Percentiles rank a stretch among this genome's conserved stretches.
Evolutionary conservation across 192 early-diverging fungal species (phyloP).

Genomic region (Phlyctochytrium planicorne): DNA sequence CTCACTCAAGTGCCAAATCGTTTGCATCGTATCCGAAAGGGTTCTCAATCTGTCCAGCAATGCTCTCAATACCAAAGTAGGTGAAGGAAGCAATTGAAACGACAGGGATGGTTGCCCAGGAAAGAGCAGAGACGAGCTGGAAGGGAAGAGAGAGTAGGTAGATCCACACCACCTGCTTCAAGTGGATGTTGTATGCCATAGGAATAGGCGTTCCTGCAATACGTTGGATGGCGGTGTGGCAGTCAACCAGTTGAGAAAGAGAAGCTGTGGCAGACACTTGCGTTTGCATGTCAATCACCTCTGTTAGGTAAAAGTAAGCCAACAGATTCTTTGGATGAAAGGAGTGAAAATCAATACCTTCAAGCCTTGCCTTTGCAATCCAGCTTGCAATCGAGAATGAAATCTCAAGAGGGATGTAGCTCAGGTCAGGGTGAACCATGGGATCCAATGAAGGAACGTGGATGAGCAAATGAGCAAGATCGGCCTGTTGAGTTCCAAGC

Average conservation of each 20-base stretch:
- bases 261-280: constrained; percentile 3
- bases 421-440: constrained; percentile 7
- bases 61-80: constrained; percentile 79
- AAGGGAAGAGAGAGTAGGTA: constrained; percentile 79
- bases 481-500: constrained; percentile 57
- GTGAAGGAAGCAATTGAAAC: constrained; percentile 64
- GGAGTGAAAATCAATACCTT: not conserved
- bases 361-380: not conserved
- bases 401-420: constrained; percentile 42
- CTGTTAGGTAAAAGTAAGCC: not conserved
- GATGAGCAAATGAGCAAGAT: constrained; percentile 66
- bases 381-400: not conserved
- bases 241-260: constrained; percentile 29
- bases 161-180: constrained; percentile 72
- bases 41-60: constrained; percentile 90
- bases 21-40: constrained; percentile 62
- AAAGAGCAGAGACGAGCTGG: constrained; percentile 55
- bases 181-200: constrained; percentile 82
- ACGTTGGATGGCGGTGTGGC: constrained; percentile 68
- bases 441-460: constrained; percentile 65
- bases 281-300: constrained; percentile 22
- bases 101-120: constrained; percentile 59
- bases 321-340: not conserved
- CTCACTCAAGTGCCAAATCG: constrained; percentile 7
- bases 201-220: constrained; percentile 83